phyloP scores from a whole-genome alignment of 2,329 filamentous ascomycete species.

The Aspergillus jensenii region DNA sequence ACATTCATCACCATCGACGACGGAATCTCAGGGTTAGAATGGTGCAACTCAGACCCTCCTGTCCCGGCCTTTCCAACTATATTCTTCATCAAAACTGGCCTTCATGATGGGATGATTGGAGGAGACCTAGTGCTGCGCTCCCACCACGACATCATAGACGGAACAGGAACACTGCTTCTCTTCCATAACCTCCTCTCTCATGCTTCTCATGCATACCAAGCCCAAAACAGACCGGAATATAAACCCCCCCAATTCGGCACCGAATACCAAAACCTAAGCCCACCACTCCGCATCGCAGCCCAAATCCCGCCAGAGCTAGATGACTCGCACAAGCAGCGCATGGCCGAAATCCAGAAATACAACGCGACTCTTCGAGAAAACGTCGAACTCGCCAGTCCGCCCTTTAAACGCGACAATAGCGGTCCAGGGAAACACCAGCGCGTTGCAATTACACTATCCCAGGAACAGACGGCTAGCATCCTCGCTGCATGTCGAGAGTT shows the following conservation, averaged over 20 bases:
- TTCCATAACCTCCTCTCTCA: slow-evolving; percentile 20
- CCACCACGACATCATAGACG: slow-evolving; percentile 26
- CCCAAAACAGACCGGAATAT: not conserved
- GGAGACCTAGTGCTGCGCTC: slow-evolving; percentile 21
- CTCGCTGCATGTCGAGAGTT: slow-evolving; percentile 13
- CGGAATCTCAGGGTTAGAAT: slow-evolving; percentile 17
- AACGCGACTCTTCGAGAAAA: slow-evolving; percentile 12
- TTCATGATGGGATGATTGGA: not conserved
- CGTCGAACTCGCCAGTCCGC: slow-evolving; percentile 19
- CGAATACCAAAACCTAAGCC: slow-evolving; percentile 23
- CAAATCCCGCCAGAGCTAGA: slow-evolving; percentile 11
- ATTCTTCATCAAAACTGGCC: slow-evolving; percentile 16
- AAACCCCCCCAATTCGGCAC: slow-evolving; percentile 13
- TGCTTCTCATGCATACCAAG: slow-evolving; percentile 8
- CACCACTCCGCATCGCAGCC: slow-evolving; percentile 21
- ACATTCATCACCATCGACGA: slow-evolving; percentile 17
- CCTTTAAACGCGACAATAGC: slow-evolving; percentile 9
- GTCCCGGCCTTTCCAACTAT: slow-evolving; percentile 23
- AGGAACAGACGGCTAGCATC: slow-evolving; percentile 9
- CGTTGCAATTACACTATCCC: slow-evolving; percentile 11
- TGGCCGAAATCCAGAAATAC: slow-evolving; percentile 5
- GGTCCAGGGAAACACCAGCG: slow-evolving; percentile 23
- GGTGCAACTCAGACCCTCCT: slow-evolving; percentile 26
- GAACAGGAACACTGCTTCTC: slow-evolving; percentile 21
- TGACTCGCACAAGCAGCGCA: not conserved